Evolutionary conservation across 495 filamentous ascomycete genomes (phyloP).

Genomic region (Chaetomium tenue): DNA sequence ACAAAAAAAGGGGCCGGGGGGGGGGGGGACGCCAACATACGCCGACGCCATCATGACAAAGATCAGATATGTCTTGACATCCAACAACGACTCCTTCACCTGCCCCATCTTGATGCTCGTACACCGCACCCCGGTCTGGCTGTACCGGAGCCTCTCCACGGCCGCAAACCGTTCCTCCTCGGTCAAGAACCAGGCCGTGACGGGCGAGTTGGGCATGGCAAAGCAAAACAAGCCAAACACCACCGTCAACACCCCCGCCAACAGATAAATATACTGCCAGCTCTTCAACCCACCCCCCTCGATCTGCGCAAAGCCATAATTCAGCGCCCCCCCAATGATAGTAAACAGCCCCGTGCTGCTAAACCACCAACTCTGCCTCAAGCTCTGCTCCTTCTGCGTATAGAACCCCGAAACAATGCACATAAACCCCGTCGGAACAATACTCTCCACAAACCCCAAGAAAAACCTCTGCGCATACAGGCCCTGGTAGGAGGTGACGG

Average conservation of each 20-base stretch:
- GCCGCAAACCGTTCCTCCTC: constrained; percentile 67
- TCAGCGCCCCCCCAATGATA: constrained; percentile 46
- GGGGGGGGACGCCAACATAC: constrained; percentile 15
- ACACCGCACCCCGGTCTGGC: constrained; percentile 64
- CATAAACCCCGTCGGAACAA: constrained; percentile 49
- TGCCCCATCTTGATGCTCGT: constrained; percentile 50
- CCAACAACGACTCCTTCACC: constrained; percentile 53
- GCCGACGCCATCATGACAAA: constrained; percentile 51
- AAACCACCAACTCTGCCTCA: constrained; percentile 38
- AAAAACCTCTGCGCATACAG: constrained; percentile 64
- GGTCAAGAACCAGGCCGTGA: constrained; percentile 68
- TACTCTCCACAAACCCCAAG: constrained; percentile 60
- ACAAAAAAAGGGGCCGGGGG: too few species aligned
- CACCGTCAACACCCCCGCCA: constrained; percentile 62
- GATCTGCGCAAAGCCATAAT: constrained; percentile 61
- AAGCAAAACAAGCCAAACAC: constrained; percentile 48
- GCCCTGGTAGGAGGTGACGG: constrained; percentile 61
- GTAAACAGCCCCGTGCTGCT: constrained; percentile 57
- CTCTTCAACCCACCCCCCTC: constrained; percentile 49
- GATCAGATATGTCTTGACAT: constrained; percentile 62
- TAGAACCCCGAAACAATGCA: constrained; percentile 58
- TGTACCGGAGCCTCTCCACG: constrained; percentile 60
- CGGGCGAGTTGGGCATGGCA: constrained; percentile 71
- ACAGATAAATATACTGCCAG: constrained; percentile 72
- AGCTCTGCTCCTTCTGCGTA: constrained; percentile 53